Evolutionary conservation across 345 rosid genomes (phyloP).

Genomic region (Dovyalis caffra): DNA sequence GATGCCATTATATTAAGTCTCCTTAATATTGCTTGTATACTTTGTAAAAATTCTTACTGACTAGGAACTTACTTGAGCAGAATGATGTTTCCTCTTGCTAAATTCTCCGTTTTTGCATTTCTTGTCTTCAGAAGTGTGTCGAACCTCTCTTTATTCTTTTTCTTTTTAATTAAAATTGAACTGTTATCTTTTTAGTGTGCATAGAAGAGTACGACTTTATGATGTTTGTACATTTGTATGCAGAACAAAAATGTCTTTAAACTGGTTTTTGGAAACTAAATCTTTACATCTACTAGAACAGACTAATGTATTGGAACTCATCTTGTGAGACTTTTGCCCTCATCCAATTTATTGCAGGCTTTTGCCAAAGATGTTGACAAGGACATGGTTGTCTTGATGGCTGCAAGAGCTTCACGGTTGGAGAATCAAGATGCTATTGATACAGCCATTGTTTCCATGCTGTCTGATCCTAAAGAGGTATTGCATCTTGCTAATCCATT

Average conservation of each 20-base stretch:
- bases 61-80: neutral
- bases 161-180: too few species aligned
- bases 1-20: neutral
- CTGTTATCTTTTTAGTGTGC: too few species aligned
- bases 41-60: neutral
- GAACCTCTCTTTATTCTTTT: too few species aligned
- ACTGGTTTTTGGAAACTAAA: too few species aligned
- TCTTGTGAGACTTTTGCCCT: neutral
- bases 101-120: too few species aligned
- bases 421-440: constrained; percentile 97
- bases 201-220: too few species aligned
- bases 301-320: too few species aligned
- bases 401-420: constrained; percentile 89
- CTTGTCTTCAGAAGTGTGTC: too few species aligned
- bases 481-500: neutral
- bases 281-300: too few species aligned
- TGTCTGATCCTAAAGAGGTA: constrained; percentile 90
- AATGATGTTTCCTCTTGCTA: too few species aligned
- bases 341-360: constrained; percentile 39
- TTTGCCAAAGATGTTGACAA: constrained; percentile 57
- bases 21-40: neutral
- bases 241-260: too few species aligned
- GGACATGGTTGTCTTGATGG: constrained; percentile 78
- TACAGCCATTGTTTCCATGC: constrained; percentile 79
- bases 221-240: too few species aligned